phyloP scores from a whole-genome alignment of 2,329 filamentous ascomycete genomes.

The Pseudocercospora fijiensis region DNA sequence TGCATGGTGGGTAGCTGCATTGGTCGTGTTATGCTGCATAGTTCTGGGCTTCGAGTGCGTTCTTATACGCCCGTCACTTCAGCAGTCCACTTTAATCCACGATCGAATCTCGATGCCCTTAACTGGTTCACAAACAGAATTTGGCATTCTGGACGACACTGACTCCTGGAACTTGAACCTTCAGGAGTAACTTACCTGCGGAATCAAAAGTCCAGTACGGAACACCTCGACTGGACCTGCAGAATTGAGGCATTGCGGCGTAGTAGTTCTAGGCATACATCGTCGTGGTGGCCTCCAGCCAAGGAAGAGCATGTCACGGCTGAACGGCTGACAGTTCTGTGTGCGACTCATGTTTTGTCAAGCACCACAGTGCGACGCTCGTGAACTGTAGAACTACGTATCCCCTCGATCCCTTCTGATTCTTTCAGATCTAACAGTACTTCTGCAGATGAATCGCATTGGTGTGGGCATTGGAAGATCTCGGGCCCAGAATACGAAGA shows the following conservation, averaged over 20 bases:
- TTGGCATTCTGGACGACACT: neutral
- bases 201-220: neutral
- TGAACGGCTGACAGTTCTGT: neutral
- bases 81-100: neutral
- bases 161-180: neutral
- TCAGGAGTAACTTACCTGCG: neutral
- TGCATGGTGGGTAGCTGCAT: neutral
- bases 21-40: neutral
- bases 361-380: neutral
- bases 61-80: neutral
- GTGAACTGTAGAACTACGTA: neutral
- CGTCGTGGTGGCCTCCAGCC: neutral
- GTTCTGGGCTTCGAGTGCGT: neutral
- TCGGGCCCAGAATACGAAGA: constrained; percentile 90
- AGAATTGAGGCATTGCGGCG: neutral
- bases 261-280: neutral
- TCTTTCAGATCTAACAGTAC: neutral
- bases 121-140: neutral
- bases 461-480: constrained; percentile 98
- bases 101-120: neutral
- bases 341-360: neutral
- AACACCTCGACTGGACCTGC: neutral
- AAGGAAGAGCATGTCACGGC: neutral
- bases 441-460: constrained; percentile 39
- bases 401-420: neutral